Percentiles rank a stretch among this genome's conserved stretches.
Evolutionary conservation across 2,329 filamentous ascomycete species (phyloP).

Genomic region (Colletotrichum godetiae): DNA sequence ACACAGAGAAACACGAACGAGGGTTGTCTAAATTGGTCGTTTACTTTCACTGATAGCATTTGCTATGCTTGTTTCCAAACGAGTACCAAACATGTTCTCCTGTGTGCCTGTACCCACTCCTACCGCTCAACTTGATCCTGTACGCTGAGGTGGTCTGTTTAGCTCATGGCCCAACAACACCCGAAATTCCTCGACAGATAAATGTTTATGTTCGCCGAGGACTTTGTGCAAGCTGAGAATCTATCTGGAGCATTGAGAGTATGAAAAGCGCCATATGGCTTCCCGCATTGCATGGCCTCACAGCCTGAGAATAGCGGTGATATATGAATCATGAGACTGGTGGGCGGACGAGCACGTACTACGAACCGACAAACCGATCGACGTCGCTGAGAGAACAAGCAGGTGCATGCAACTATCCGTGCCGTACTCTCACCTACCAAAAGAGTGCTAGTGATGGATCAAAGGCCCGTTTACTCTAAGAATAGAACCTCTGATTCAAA

Average conservation of each 20-base stretch:
- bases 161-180: too few relatives aligned
- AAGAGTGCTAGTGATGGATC: neutral
- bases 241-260: too few relatives aligned
- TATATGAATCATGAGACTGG: neutral
- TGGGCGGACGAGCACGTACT: neutral
- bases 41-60: too few relatives aligned
- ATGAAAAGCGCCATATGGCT: too few relatives aligned
- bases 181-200: too few relatives aligned
- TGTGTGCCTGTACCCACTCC: neutral
- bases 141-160: too few relatives aligned
- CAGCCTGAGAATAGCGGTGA: neutral
- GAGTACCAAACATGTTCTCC: neutral
- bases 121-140: too few relatives aligned
- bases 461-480: neutral
- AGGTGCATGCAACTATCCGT: neutral
- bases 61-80: too few relatives aligned
- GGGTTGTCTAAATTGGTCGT: neutral
- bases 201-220: too few relatives aligned
- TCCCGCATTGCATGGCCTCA: neutral
- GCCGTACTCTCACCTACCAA: neutral
- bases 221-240: too few relatives aligned
- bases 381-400: neutral
- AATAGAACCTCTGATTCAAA: neutral
- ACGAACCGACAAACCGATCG: neutral
- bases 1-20: neutral